Conservation (phyloP, 805 yeast genomes). For the Starmerella bombi region DNA sequence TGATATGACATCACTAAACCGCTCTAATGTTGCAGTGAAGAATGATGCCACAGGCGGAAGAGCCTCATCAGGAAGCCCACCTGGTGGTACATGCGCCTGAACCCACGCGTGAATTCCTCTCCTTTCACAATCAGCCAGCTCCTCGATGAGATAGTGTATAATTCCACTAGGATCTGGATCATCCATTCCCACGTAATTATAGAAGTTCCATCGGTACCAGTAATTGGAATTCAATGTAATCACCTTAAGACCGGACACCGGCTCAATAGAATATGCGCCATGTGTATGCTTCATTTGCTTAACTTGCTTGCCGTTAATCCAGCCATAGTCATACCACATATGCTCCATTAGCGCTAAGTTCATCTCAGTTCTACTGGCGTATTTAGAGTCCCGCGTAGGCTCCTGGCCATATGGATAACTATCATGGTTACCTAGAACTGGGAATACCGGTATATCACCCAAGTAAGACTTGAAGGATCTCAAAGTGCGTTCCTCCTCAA, state of each 20-base stretch:
- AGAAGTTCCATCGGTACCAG: constrained; percentile 52
- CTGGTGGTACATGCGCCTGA: constrained; percentile 52
- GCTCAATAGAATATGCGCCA: constrained; percentile 46
- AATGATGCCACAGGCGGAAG: constrained; percentile 48
- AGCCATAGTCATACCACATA: constrained; percentile 33
- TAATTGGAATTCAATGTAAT: constrained; percentile 54
- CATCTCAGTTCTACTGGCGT: constrained; percentile 33
- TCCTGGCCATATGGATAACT: constrained; percentile 60
- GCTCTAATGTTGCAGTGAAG: constrained; percentile 43
- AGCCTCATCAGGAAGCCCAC: constrained; percentile 39
- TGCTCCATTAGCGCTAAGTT: constrained; percentile 38
- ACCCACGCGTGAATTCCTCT: constrained; percentile 59
- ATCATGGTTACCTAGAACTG: constrained; percentile 61
- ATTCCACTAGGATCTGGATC: constrained; percentile 52
- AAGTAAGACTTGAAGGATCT: constrained; percentile 41
- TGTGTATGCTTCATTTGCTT: constrained; percentile 37
- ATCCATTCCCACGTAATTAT: constrained; percentile 38
- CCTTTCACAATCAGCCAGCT: constrained; percentile 46
- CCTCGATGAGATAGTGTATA: constrained; percentile 46
- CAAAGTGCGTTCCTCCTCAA: constrained; percentile 41
- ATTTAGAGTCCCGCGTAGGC: constrained; percentile 41
- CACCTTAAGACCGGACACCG: constrained; percentile 44
- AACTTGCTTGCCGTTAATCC: constrained; percentile 32
- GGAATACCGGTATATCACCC: constrained; percentile 42
- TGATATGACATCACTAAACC: constrained; percentile 56